Evolutionary conservation across 805 yeast species (phyloP).

Genomic region (Starmerella riodocensis): DNA sequence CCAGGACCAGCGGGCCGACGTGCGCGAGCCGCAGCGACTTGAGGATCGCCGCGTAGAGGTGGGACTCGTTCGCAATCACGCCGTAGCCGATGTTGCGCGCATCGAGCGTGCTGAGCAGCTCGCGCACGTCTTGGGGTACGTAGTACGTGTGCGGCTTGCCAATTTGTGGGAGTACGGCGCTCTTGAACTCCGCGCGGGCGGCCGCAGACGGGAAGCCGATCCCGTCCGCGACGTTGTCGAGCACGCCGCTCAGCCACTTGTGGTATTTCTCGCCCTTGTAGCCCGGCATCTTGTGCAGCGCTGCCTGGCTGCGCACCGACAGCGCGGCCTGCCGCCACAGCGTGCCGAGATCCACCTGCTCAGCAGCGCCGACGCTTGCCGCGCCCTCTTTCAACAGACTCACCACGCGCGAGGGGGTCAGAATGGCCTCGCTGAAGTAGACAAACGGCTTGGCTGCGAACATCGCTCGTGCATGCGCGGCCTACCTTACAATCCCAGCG

Average conservation of each 20-base stretch:
- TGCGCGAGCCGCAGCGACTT: slow-evolving; percentile 12
- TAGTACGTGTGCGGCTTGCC: slow-evolving; percentile 14
- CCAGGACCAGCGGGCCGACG: slow-evolving; percentile 6
- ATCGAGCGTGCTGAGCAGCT: slow-evolving; percentile 11
- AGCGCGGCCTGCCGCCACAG: slow-evolving; percentile 16
- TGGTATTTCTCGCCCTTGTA: slow-evolving; percentile 14
- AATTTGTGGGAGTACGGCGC: slow-evolving; percentile 3
- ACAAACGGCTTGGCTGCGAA: slow-evolving; percentile 16
- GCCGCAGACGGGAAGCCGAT: neutral
- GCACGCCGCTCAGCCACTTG: slow-evolving; percentile 11
- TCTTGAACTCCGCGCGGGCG: slow-evolving; percentile 2
- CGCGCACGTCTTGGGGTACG: slow-evolving; percentile 12
- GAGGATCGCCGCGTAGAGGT: slow-evolving; percentile 17
- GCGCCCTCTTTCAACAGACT: slow-evolving; percentile 3
- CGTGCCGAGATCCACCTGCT: neutral
- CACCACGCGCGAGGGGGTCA: slow-evolving; percentile 12
- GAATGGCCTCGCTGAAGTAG: slow-evolving; percentile 19
- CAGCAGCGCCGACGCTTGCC: slow-evolving; percentile 1
- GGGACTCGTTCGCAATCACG: slow-evolving; percentile 22
- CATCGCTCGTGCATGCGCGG: too few species aligned
- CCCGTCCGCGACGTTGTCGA: slow-evolving; percentile 9
- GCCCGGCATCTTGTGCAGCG: slow-evolving; percentile 4
- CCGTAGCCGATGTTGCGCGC: slow-evolving; percentile 22
- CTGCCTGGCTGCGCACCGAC: slow-evolving; percentile 17
- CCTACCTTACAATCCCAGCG: too few species aligned